Evolutionary conservation across 1,284 basidiomycete genomes (phyloP), one percentile per base, ranked within the genome.

Genomic region (Takashimella tepidaria): DNA sequence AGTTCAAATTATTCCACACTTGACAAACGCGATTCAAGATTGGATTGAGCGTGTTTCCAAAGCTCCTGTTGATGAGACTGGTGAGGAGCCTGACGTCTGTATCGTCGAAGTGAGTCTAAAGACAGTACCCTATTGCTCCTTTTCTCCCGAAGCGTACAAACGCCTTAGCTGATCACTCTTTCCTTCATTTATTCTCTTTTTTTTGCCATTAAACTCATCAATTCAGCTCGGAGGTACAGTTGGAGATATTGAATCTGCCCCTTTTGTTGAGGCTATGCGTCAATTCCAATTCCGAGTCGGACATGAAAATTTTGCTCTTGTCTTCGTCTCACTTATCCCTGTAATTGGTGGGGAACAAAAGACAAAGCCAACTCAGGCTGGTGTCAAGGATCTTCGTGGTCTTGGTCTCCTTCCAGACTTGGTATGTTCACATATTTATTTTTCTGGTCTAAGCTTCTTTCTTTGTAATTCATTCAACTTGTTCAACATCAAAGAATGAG

Each of bases 201-300:
- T n/a, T n/a, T n/a, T n/a, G n/a, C 31, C 31, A 37, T 37, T 37
- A 8, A 37, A 37, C 31, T 37, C 31, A 8, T 8, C 31, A 37
- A 8, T 16, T 37, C 58, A 93, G 89, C 86, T 97, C 52, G 95
- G 95, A 53, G 95, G 95, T 44, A 96, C 92, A 1, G 92, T 96
- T 19, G 92, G 92, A 53, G 92, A 96, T 71, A 96, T 96, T 68
- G 92, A 96, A 73, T 93, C 90, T 8, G 92, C 92, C 4, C 96
- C 95, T 3, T 99, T 99, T 75, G 82, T 99, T 54, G 95, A 99
- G 77, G 95, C 95, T 2, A 92, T 99, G 89, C 86, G 95, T 37
- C 95, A 98, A 77, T 99, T 99, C 82, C 92, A 98, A 75, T 98
- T 98, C 82, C 86, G 96, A 54, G 95, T 98, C 24, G 95, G 95